Conservation (phyloP, 345 rosid genomes). For the Corymbia maculata region DNA sequence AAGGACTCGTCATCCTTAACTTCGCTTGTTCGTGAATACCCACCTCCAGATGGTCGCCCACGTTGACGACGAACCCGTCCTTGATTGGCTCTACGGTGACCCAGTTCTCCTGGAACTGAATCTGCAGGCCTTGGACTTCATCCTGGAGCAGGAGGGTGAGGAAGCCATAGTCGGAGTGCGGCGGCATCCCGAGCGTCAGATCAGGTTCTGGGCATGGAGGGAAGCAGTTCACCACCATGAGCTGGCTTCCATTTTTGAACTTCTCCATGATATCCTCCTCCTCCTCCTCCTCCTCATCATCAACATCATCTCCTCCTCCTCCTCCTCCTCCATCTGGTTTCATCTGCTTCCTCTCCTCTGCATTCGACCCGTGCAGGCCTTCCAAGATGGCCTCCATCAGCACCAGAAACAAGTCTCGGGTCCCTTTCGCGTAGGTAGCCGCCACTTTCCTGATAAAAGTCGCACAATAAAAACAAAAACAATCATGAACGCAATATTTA, state of each 20-base stretch:
- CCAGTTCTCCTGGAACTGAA: constrained; percentile 49
- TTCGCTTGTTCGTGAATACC: not conserved
- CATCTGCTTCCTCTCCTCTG: not conserved
- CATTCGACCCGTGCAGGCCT: constrained; percentile 19
- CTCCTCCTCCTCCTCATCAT: not conserved
- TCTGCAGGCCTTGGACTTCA: constrained; percentile 64
- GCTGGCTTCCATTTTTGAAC: constrained; percentile 62
- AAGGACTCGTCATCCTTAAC: not conserved
- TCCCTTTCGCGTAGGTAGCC: constrained; percentile 57
- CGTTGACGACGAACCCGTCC: constrained; percentile 62
- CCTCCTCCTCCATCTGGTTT: not conserved
- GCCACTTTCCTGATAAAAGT: constrained; percentile 33
- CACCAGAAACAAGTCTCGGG: constrained; percentile 40
- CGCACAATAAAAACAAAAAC: not conserved
- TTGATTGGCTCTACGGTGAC: constrained; percentile 67
- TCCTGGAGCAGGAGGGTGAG: constrained; percentile 86
- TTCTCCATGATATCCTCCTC: constrained; percentile 6
- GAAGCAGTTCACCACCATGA: constrained; percentile 62
- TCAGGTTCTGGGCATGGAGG: constrained; percentile 92
- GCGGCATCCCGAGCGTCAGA: constrained; percentile 80
- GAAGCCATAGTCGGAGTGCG: constrained; percentile 88
- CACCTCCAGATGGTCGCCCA: constrained; percentile 96
- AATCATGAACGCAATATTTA: not conserved
- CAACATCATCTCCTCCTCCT: not conserved
- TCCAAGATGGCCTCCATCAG: constrained; percentile 70